These are phyloP conservation scores for Saururus chinensis DNA, from an alignment of 164 flowering plant genomes.

Conservation along the genomic window DNA sequence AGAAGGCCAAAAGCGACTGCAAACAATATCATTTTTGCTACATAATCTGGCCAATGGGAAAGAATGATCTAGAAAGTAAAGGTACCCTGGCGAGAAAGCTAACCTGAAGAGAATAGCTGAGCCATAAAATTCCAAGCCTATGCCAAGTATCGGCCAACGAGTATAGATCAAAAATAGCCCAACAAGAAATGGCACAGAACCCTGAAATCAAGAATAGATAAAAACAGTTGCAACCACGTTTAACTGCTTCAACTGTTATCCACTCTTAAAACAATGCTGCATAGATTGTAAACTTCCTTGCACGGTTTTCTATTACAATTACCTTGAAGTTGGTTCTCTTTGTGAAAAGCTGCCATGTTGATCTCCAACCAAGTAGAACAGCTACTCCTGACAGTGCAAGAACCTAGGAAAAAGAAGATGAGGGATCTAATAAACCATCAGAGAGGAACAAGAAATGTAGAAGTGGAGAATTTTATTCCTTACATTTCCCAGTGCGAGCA, in stretches of 20 bases:
- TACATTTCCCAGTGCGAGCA: constrained; percentile 85
- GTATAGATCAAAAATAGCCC: constrained; percentile 66
- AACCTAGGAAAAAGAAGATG: constrained; percentile 26
- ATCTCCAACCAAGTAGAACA: constrained; percentile 58
- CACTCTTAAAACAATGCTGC: neutral
- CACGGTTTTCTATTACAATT: constrained; percentile 1
- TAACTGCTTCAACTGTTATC: too few species aligned
- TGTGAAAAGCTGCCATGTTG: constrained; percentile 57
- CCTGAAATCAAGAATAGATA: constrained; percentile 32
- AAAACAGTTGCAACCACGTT: neutral
- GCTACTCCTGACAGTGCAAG: constrained; percentile 51
- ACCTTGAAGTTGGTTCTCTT: constrained; percentile 60
- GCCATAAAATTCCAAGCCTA: constrained; percentile 60
- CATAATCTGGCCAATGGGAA: constrained; percentile 1
- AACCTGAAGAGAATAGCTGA: constrained; percentile 58
- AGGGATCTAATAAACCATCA: constrained; percentile 3
- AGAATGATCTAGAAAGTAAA: neutral
- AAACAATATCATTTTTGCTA: constrained; percentile 7
- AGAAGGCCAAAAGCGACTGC: constrained; percentile 71
- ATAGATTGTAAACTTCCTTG: neutral
- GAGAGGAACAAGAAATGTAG: neutral
- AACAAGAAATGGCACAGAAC: constrained; percentile 52
- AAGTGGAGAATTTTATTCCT: constrained; percentile 12
- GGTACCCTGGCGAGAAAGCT: constrained; percentile 13
- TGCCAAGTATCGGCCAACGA: constrained; percentile 76